These are phyloP conservation scores for Penicillium simplicissimum DNA, from an alignment of 495 filamentous ascomycete genomes.

Conservation along the genomic window DNA sequence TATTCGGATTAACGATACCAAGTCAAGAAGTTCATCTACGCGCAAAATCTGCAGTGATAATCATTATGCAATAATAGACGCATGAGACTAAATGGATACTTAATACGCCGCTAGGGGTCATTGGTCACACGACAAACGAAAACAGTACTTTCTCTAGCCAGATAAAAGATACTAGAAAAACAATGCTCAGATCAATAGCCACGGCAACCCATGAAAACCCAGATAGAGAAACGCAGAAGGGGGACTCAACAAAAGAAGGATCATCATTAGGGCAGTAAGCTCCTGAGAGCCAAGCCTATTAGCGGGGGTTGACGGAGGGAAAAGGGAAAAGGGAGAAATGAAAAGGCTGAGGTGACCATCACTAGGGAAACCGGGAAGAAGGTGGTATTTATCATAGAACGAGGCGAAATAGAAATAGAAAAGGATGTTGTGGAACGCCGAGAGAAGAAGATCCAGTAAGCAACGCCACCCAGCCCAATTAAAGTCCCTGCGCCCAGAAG, in stretches of 20 bases:
- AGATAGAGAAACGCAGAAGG: neutral
- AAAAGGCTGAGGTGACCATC: constrained; percentile 10
- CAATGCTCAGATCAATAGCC: neutral
- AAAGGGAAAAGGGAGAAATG: constrained; percentile 1
- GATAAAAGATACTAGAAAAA: neutral
- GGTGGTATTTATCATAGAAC: constrained; percentile 23
- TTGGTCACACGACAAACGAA: constrained; percentile 1
- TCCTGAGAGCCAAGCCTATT: constrained; percentile 1
- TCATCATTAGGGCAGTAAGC: constrained; percentile 19
- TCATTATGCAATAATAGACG: constrained; percentile 21
- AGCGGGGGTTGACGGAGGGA: neutral
- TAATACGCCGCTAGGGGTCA: constrained; percentile 12
- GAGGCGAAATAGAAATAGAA: constrained; percentile 15
- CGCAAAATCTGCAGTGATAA: constrained; percentile 9
- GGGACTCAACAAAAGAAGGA: constrained; percentile 10
- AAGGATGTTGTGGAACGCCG: constrained; percentile 24
- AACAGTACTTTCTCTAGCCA: neutral
- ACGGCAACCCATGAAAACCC: neutral
- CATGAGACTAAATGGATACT: constrained; percentile 12
- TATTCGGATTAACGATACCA: neutral
- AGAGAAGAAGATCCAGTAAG: constrained; percentile 15
- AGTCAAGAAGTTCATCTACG: no score
- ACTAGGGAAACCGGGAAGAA: constrained; percentile 4
- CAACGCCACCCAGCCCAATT: constrained; percentile 27
- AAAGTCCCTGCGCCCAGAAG: constrained; percentile 11